Conservation (phyloP, 805 yeast genomes). For the Candida tibetensis region DNA sequence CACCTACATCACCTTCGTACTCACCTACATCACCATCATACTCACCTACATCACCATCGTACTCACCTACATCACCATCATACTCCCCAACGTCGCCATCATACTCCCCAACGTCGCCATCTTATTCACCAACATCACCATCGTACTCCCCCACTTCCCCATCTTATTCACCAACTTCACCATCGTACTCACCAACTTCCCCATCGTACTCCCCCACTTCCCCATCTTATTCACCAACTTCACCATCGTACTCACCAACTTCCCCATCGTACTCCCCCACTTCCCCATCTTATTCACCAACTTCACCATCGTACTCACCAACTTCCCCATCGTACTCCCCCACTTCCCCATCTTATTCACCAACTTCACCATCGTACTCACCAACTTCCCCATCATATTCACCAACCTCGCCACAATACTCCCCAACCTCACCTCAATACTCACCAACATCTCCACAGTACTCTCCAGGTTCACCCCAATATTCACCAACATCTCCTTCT, state of each 20-base stretch:
- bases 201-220: conserved; percentile 66
- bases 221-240: conserved; percentile 26
- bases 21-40: conserved; percentile 71
- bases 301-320: conserved; percentile 26
- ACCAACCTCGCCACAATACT: conserved; percentile 46
- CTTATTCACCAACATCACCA: conserved; percentile 78
- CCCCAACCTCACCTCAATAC: conserved; percentile 54
- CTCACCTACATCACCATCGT: conserved; percentile 57
- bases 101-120: conserved; percentile 76
- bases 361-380: conserved; percentile 24
- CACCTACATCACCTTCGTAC: conserved; percentile 71
- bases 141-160: conserved; percentile 78
- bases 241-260: conserved; percentile 26
- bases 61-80: conserved; percentile 65
- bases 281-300: conserved; percentile 25
- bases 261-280: conserved; percentile 29
- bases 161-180: conserved; percentile 62
- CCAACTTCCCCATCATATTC: conserved; percentile 25
- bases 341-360: conserved; percentile 22
- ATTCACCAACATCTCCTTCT: conserved; percentile 43
- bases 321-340: conserved; percentile 28
- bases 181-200: conserved; percentile 66
- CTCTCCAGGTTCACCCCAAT: conserved; percentile 46
- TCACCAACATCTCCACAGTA: conserved; percentile 49
- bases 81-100: conserved; percentile 80